Evolutionary conservation across 2,329 filamentous ascomycete genomes (phyloP).

Genomic region (Neoarthrinium moseri): DNA sequence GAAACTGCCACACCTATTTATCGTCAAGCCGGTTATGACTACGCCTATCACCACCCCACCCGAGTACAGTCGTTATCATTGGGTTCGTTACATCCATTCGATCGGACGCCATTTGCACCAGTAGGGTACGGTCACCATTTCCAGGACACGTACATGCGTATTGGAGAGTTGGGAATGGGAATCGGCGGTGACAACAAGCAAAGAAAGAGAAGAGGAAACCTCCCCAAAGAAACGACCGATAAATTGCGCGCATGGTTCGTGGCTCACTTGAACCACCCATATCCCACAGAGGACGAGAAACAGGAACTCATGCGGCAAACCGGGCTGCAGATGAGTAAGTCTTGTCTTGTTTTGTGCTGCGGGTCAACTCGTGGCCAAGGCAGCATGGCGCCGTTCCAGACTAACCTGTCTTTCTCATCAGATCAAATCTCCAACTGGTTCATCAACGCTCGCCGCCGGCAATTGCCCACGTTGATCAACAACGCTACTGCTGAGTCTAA

Average conservation of each 20-base stretch:
- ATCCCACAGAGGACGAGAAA: constrained; percentile 87
- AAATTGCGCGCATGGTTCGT: constrained; percentile 78
- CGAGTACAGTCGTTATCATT: constrained; percentile 46
- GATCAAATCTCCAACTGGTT: constrained; percentile 80
- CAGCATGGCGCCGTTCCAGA: constrained; percentile 16
- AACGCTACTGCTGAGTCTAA: constrained; percentile 53
- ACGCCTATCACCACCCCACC: constrained; percentile 41
- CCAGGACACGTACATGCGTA: constrained; percentile 39
- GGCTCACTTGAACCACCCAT: constrained; percentile 75
- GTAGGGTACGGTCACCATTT: constrained; percentile 38
- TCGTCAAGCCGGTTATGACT: constrained; percentile 32
- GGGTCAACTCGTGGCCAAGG: too few species aligned
- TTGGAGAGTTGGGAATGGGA: constrained; percentile 37
- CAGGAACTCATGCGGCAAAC: constrained; percentile 76
- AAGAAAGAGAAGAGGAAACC: constrained; percentile 72
- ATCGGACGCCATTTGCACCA: constrained; percentile 42
- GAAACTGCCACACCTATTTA: constrained; percentile 32
- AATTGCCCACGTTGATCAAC: constrained; percentile 59
- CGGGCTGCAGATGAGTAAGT: constrained; percentile 74
- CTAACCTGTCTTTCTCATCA: constrained; percentile 25
- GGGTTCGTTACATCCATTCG: constrained; percentile 40
- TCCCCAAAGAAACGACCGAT: constrained; percentile 88
- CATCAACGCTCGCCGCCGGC: constrained; percentile 71
- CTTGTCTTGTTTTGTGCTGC: constrained; percentile 13
- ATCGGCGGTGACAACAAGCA: constrained; percentile 46